phyloP scores from a whole-genome alignment of 192 early-diverging fungal genomes.

The Pilobolus umbonatus region DNA sequence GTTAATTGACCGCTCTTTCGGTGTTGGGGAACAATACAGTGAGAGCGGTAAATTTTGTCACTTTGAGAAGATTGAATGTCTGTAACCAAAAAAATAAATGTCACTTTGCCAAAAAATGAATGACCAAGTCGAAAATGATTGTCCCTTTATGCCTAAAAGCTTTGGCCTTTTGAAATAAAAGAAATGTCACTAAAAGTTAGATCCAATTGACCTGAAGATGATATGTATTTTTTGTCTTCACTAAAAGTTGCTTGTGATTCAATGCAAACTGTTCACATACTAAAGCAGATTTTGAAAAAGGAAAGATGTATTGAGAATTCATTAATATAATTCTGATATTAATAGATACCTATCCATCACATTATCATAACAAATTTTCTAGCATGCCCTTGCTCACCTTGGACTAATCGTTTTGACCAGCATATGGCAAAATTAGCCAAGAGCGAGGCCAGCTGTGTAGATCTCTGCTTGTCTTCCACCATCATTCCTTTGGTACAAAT shows the following conservation, averaged over 20 bases:
- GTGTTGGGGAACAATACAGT: no score
- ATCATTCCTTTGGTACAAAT: slow-evolving; percentile 12
- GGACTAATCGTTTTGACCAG: slow-evolving; percentile 7
- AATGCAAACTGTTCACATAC: slow-evolving; percentile 13
- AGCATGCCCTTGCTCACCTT: slow-evolving; percentile 4
- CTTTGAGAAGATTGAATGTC: no score
- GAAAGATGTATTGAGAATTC: slow-evolving; percentile 3
- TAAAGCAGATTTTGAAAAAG: slow-evolving; percentile 12
- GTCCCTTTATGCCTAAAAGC: no score
- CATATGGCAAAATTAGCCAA: slow-evolving; percentile 11
- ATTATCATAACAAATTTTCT: slow-evolving; percentile 7
- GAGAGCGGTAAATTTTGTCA: no score
- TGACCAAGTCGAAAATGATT: no score
- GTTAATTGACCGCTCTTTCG: no score
- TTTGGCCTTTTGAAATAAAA: no score
- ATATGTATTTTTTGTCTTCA: slow-evolving; percentile 7
- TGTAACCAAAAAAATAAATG: no score
- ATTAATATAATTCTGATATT: slow-evolving; percentile 9
- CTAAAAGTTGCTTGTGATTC: slow-evolving; percentile 14
- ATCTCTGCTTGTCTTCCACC: slow-evolving; percentile 6
- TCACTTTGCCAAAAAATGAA: no score
- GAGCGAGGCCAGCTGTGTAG: slow-evolving; percentile 3
- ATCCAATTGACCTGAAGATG: not conserved
- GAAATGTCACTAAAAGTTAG: slow-evolving; percentile 8
- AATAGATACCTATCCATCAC: slow-evolving; percentile 9